phyloP scores from a whole-genome alignment of 1,284 basidiomycete genomes.

The Trichosporon asahii region DNA sequence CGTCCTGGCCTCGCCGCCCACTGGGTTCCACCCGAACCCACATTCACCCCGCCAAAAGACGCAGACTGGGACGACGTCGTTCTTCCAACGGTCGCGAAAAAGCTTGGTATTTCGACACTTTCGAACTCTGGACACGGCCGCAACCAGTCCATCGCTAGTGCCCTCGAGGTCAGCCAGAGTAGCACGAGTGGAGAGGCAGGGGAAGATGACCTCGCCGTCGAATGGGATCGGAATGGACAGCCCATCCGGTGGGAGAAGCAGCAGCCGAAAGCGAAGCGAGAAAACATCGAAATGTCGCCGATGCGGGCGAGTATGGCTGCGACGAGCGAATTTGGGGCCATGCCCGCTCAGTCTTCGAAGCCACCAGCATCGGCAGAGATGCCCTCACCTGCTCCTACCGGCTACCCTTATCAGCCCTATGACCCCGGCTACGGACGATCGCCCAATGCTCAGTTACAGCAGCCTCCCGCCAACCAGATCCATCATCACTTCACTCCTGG shows the following conservation, averaged over 20 bases:
- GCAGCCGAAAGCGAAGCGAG: not conserved
- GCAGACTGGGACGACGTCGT: conserved; percentile 56
- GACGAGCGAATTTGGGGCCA: conserved; percentile 14
- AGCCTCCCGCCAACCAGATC: not conserved
- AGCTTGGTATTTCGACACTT: conserved; percentile 59
- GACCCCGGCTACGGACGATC: not conserved
- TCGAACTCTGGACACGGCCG: not conserved
- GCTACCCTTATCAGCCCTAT: not conserved
- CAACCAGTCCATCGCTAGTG: not conserved
- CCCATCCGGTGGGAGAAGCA: conserved; percentile 44
- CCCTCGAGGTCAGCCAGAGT: not conserved
- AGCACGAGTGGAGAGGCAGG: conserved; percentile 25
- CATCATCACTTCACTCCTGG: conserved; percentile 5
- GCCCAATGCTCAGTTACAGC: not conserved
- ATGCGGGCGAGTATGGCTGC: conserved; percentile 1
- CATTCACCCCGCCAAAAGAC: conserved; percentile 48
- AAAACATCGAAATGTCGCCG: conserved; percentile 10
- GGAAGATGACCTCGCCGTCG: conserved; percentile 41
- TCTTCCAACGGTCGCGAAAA: conserved; percentile 71
- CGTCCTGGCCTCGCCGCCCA: conserved; percentile 42
- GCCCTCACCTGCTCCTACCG: not conserved
- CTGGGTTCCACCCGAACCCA: conserved; percentile 42
- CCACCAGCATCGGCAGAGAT: not conserved
- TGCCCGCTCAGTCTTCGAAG: not conserved
- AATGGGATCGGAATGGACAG: conserved; percentile 47